Evolutionary conservation across 1,284 basidiomycete genomes (phyloP), one percentile per base, ranked within the genome.

Genomic region (Leccinum proliferum): DNA sequence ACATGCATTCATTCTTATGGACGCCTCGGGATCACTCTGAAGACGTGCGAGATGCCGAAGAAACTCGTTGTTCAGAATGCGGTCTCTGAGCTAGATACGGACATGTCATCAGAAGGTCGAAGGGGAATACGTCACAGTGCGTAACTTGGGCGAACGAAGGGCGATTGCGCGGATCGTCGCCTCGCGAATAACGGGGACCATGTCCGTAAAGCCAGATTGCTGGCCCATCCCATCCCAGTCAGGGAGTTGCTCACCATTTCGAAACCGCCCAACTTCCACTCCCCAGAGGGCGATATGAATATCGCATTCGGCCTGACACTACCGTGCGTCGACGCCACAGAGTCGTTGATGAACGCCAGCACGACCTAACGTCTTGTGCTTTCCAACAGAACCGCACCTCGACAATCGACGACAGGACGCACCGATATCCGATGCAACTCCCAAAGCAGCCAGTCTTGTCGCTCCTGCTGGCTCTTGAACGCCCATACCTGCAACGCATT

Each of bases 1-100:
- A 71, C 95, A 98, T 0, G 96, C 98, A 73, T 99, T 99, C 12
- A 96, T 99, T 52, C 97, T 87, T 70, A 99, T 98, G 1, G 94
- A 96, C 0, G 96, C 85, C 76, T 98, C 96, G 0, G 88, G 80
- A 72, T 99, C 96, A 18, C 85, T 87, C 78, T 99, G 97, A 76
- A 93, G 92, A 69, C 93, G 93, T 2, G 96, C 96, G 18, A 99
- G 85, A 65, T 93, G 85, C 4, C 96, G 90, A 2, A 99, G 84
- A 35, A 99, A 86, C 65, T 99, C 97, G 68, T 99, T 99, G 78
- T 99, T 99, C 55, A 99, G 83, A 52, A 98, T 88, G 1, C 96
- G 89, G 67, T 98, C 94, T 58, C 82, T 92, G 56, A 98, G 81
- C 92, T 95, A 25, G 9, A 43, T 11, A 5, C 5, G 2, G 25